Percentiles rank a stretch among this genome's conserved stretches.
Conservation (phyloP, 1,284 basidiomycete genomes). For the Irpex sp. region DNA sequence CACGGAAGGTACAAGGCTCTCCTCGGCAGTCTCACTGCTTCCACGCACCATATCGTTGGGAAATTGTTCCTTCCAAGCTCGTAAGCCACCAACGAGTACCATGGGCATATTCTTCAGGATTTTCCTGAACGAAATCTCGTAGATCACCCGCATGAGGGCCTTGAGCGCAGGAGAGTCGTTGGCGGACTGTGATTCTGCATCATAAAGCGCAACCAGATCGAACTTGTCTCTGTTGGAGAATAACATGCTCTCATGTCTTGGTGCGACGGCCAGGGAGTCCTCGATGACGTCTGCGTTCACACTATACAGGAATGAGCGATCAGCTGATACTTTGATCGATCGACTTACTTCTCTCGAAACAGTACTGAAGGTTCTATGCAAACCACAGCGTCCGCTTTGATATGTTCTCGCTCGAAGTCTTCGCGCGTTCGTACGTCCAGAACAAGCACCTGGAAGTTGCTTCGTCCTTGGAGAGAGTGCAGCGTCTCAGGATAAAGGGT, state of each 20-base stretch:
- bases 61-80: slow-evolving; percentile 77
- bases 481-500: slow-evolving; percentile 62
- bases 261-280: slow-evolving; percentile 70
- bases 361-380: slow-evolving; percentile 87
- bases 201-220: slow-evolving; percentile 90
- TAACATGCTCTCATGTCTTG: slow-evolving; percentile 63
- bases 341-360: slow-evolving; percentile 60
- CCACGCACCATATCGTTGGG: slow-evolving; percentile 42
- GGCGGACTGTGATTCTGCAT: slow-evolving; percentile 64
- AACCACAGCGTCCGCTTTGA: slow-evolving; percentile 68
- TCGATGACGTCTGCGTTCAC: slow-evolving; percentile 71
- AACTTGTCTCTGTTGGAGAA: slow-evolving; percentile 85
- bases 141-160: slow-evolving; percentile 64
- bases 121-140: slow-evolving; percentile 71
- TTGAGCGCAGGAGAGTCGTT: slow-evolving; percentile 51
- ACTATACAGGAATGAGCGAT: slow-evolving; percentile 35
- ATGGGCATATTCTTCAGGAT: slow-evolving; percentile 77
- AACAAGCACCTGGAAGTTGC: slow-evolving; percentile 65
- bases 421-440: slow-evolving; percentile 81
- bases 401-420: slow-evolving; percentile 74
- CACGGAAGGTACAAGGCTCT: neutral
- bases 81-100: slow-evolving; percentile 82
- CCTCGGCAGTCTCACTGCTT: slow-evolving; percentile 14
- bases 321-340: neutral
- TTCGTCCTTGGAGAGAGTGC: slow-evolving; percentile 51